Percentiles rank a stretch among this genome's conserved stretches.
Evolutionary conservation across 495 filamentous ascomycete genomes (phyloP).

Genomic region (Penicillium tannophilum): DNA sequence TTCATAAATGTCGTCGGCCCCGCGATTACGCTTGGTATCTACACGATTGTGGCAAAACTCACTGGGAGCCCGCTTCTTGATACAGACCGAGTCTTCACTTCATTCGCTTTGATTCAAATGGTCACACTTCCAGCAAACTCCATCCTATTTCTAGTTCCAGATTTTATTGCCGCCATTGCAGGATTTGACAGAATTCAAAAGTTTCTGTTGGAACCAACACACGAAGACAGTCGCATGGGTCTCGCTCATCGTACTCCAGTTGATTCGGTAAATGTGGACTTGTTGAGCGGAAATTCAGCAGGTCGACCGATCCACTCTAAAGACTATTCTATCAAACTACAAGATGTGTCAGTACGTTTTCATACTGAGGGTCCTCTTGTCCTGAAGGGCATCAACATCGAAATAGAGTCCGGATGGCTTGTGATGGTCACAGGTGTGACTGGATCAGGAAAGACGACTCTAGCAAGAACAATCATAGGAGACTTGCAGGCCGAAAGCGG

Average conservation of each 20-base stretch:
- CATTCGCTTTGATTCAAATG: conserved; percentile 5
- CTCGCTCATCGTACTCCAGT: neutral
- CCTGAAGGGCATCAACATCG: neutral
- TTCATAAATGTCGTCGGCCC: conserved; percentile 4
- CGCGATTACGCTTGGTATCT: conserved; percentile 1
- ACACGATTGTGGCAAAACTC: neutral
- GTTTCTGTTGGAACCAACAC: neutral
- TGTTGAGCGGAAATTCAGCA: neutral
- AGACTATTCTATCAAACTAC: neutral
- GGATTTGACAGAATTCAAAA: conserved; percentile 5
- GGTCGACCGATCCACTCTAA: neutral
- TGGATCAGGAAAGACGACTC: conserved; percentile 2
- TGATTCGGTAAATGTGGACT: neutral
- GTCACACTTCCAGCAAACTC: conserved; percentile 5
- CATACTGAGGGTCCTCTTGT: neutral
- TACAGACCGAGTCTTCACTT: conserved; percentile 7
- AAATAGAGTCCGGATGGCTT: neutral
- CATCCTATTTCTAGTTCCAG: neutral
- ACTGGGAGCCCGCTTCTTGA: neutral
- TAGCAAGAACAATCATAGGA: neutral
- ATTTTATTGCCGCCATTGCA: neutral
- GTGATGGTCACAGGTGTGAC: neutral
- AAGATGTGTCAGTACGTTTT: neutral
- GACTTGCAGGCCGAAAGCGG: neutral
- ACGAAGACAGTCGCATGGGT: neutral